Evolutionary conservation across 768 basidiomycete genomes (phyloP).

Genomic region (Fomitopsis serialis): DNA sequence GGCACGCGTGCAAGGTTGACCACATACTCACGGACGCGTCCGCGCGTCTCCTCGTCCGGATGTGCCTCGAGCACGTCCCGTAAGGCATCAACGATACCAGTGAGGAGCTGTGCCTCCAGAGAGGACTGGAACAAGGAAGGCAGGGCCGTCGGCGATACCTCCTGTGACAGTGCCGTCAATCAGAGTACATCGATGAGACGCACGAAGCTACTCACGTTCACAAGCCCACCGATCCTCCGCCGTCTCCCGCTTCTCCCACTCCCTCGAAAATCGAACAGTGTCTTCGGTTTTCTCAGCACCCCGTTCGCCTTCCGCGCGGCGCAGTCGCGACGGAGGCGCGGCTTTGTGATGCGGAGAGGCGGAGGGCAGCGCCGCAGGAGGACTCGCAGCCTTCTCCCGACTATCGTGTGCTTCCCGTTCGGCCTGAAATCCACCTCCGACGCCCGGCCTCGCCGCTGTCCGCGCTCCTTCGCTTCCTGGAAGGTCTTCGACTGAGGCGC

Average conservation of each 20-base stretch:
- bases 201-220: slow-evolving; percentile 41
- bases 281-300: slow-evolving; percentile 25
- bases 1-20: slow-evolving; percentile 46
- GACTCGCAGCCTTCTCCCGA: slow-evolving; percentile 23
- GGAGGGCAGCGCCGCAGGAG: not conserved
- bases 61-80: slow-evolving; percentile 21
- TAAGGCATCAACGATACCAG: slow-evolving; percentile 52
- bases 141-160: slow-evolving; percentile 47
- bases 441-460: slow-evolving; percentile 25
- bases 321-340: slow-evolving; percentile 4
- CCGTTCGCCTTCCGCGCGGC: slow-evolving; percentile 1
- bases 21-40: slow-evolving; percentile 42
- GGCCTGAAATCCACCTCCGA: slow-evolving; percentile 70
- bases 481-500: slow-evolving; percentile 36
- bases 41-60: slow-evolving; percentile 12
- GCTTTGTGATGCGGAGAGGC: not conserved
- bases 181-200: not conserved
- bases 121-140: slow-evolving; percentile 65
- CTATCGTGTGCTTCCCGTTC: slow-evolving; percentile 55
- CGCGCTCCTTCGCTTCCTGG: slow-evolving; percentile 55
- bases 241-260: slow-evolving; percentile 44
- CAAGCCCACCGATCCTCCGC: slow-evolving; percentile 46
- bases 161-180: slow-evolving; percentile 31
- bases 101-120: slow-evolving; percentile 60
- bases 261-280: slow-evolving; percentile 56